A percentile compares a stretch with the other conserved stretches of the same genome.
Conservation (phyloP, 176 grass and related monocot species). For the Triticum monococcum region DNA sequence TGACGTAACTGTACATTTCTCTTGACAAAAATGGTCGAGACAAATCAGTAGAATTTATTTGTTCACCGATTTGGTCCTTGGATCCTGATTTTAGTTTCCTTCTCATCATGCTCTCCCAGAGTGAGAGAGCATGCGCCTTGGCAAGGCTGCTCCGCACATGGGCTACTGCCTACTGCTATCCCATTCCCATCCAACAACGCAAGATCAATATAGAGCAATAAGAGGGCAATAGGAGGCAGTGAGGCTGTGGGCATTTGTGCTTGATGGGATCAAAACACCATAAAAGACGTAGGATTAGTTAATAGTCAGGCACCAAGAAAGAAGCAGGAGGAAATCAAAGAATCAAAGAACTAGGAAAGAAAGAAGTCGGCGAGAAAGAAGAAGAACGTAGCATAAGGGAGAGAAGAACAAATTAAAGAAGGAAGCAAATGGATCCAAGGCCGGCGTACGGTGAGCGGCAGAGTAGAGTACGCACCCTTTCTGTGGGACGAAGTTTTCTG, state of each 20-base stretch:
- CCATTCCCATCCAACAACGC: not conserved
- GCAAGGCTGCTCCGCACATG: not conserved
- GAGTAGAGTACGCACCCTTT: conserved; percentile 33
- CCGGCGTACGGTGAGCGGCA: conserved; percentile 4
- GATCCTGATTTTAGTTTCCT: conserved; percentile 20
- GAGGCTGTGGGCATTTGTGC: not conserved
- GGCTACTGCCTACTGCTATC: not conserved
- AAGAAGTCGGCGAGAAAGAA: not conserved
- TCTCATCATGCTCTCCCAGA: not conserved
- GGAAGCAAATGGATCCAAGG: conserved; percentile 25
- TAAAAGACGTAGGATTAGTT: conserved; percentile 10
- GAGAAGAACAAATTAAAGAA: not conserved
- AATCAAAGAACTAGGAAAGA: conserved; percentile 2
- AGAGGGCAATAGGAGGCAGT: not conserved
- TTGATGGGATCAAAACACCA: conserved; percentile 35
- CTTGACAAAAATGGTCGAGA: not conserved
- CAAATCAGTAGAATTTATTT: not conserved
- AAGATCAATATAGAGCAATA: not conserved
- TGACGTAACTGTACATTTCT: not conserved
- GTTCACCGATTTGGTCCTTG: not conserved
- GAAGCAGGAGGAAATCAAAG: not conserved
- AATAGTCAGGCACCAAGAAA: not conserved
- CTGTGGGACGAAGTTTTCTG: conserved; percentile 27
- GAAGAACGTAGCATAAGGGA: not conserved
- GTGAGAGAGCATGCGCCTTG: not conserved